Evolutionary conservation across 2,329 filamentous ascomycete genomes (phyloP).

Genomic region (Colletotrichum agaves): DNA sequence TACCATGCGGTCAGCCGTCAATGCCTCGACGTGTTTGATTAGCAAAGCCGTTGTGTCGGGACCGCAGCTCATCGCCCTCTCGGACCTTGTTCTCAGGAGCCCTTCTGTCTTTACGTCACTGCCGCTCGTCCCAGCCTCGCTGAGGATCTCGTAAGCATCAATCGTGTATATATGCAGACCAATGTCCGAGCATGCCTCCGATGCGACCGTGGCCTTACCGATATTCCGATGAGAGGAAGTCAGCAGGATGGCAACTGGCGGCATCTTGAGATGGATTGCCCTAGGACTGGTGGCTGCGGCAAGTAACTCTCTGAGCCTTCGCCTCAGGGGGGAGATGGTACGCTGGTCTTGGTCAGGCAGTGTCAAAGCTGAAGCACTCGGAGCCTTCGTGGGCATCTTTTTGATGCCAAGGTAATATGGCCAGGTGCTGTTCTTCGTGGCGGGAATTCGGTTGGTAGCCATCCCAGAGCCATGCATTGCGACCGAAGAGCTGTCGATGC

Average conservation of each 20-base stretch:
- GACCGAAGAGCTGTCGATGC: constrained; percentile 86
- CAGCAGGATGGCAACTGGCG: constrained; percentile 87
- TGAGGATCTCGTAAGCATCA: constrained; percentile 92
- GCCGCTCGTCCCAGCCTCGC: constrained; percentile 87
- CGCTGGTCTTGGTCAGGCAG: constrained; percentile 58
- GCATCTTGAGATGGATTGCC: constrained; percentile 87
- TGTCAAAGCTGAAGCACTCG: constrained; percentile 52
- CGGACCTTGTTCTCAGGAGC: constrained; percentile 86
- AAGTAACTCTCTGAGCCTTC: constrained; percentile 84
- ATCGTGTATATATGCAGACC: constrained; percentile 90
- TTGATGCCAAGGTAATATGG: constrained; percentile 88
- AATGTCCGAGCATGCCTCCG: constrained; percentile 84
- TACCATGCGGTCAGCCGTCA: constrained; percentile 91
- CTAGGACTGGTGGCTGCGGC: constrained; percentile 88
- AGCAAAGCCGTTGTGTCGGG: constrained; percentile 84
- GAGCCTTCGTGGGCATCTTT: constrained; percentile 65
- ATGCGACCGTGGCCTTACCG: constrained; percentile 85
- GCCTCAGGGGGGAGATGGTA: constrained; percentile 69
- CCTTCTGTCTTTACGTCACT: constrained; percentile 95
- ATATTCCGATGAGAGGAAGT: constrained; percentile 94
- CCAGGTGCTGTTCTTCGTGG: constrained; percentile 82
- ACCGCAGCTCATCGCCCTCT: constrained; percentile 89
- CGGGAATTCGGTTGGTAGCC: constrained; percentile 82
- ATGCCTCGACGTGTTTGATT: constrained; percentile 89
- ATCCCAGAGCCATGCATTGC: constrained; percentile 93